Conservation (phyloP, 1,139 yeast genomes). For the Wickerhamomyces sp. region DNA sequence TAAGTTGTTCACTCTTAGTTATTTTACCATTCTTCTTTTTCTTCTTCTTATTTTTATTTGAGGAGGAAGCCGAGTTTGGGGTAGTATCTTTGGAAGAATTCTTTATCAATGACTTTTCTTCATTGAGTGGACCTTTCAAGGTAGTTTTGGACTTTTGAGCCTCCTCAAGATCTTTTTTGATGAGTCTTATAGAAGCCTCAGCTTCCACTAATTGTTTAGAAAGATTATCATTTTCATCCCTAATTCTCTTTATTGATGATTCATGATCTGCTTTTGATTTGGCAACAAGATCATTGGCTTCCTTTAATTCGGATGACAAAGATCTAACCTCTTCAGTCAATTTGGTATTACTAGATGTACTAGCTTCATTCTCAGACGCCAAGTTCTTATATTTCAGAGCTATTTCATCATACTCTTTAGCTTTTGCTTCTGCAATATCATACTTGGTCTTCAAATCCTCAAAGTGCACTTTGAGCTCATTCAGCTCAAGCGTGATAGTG, state of each 20-base stretch:
- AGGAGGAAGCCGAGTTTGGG: not conserved
- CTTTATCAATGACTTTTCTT: too few relatives aligned
- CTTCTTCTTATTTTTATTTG: slow-evolving; percentile 19
- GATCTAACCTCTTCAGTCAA: not conserved
- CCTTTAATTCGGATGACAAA: not conserved
- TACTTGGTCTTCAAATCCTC: too few relatives aligned
- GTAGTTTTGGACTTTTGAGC: not conserved
- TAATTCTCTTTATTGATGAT: not conserved
- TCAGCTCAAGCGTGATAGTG: too few relatives aligned
- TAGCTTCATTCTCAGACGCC: not conserved
- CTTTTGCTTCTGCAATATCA: slow-evolving; percentile 1
- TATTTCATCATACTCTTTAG: not conserved
- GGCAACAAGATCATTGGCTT: not conserved
- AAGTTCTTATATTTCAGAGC: not conserved
- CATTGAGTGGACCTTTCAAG: too few relatives aligned
- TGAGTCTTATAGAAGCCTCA: too few relatives aligned
- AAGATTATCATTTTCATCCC: not conserved
- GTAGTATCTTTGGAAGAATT: not conserved
- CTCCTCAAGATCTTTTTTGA: not conserved
- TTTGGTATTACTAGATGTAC: not conserved
- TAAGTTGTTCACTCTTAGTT: not conserved
- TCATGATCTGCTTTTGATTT: not conserved
- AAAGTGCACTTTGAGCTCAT: too few relatives aligned
- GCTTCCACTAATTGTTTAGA: not conserved
- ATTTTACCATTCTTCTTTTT: slow-evolving; percentile 13